Conservation (phyloP, 2,329 filamentous ascomycete species). For the Trichoderma guizhouense region DNA sequence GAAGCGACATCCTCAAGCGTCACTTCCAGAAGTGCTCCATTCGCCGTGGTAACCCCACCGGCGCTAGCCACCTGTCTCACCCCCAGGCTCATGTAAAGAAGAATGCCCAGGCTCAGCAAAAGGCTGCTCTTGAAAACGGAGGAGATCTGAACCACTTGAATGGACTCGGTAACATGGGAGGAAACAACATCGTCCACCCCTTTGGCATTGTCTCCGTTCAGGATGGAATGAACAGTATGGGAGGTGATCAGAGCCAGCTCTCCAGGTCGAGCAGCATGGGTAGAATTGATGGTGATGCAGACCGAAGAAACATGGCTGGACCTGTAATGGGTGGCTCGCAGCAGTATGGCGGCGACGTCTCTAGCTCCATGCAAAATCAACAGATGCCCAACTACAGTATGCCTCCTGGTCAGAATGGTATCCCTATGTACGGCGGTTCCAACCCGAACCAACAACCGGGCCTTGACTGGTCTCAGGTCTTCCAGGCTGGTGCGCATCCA, state of each 20-base stretch:
- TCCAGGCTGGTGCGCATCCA: constrained; percentile 68
- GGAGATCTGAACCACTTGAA: constrained; percentile 59
- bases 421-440: constrained; percentile 60
- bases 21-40: constrained; percentile 99
- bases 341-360: constrained; percentile 56
- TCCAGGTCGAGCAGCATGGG: constrained; percentile 60
- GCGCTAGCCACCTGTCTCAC: constrained; percentile 90
- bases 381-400: constrained; percentile 64
- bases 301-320: constrained; percentile 53
- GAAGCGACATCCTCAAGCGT: constrained; percentile 96
- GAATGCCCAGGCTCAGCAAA: constrained; percentile 59
- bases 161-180: constrained; percentile 56
- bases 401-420: constrained; percentile 60
- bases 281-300: constrained; percentile 53
- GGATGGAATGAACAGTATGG: constrained; percentile 59
- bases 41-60: constrained; percentile 90
- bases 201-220: constrained; percentile 55
- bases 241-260: constrained; percentile 59
- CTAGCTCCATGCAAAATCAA: constrained; percentile 62
- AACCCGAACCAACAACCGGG: constrained; percentile 59
- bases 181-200: constrained; percentile 55
- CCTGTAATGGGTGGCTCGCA: constrained; percentile 52
- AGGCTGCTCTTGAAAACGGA: constrained; percentile 52
- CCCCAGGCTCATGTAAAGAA: constrained; percentile 87
- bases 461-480: constrained; percentile 77